phyloP scores from a whole-genome alignment of 176 grass and related monocot genomes.

The Otatea glauca region DNA sequence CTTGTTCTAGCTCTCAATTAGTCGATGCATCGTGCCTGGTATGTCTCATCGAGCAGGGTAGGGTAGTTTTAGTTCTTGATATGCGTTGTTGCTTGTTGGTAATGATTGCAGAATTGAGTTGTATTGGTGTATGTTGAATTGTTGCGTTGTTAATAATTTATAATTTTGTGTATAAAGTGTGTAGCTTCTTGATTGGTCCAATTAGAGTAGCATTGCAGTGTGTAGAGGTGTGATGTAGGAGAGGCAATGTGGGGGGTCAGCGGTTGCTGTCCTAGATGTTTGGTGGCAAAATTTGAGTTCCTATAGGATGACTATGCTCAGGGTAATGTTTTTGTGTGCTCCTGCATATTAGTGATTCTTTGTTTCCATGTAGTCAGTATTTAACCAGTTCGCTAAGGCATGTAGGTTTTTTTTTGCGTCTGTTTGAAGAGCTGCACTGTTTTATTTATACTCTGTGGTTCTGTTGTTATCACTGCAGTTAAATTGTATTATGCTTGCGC shows the following conservation, averaged over 20 bases:
- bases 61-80: neutral
- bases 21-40: neutral
- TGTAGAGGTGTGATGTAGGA: neutral
- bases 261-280: neutral
- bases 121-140: neutral
- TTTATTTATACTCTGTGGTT: neutral
- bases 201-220: conserved; percentile 4
- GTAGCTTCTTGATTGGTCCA: neutral
- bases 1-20: neutral
- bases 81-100: neutral
- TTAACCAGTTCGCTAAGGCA: neutral
- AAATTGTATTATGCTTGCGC: neutral
- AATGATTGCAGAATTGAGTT: neutral
- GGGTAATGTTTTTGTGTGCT: neutral
- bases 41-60: neutral
- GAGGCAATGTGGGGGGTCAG: neutral
- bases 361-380: neutral
- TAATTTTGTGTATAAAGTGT: neutral
- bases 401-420: neutral
- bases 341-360: neutral
- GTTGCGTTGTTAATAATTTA: neutral
- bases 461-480: neutral
- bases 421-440: neutral
- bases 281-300: neutral
- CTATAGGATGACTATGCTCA: neutral